Evolutionary conservation across 352 stramenopile genomes (phyloP), one percentile per base, ranked within the genome.

Genomic region (Pythium rhizo-oryzae): DNA sequence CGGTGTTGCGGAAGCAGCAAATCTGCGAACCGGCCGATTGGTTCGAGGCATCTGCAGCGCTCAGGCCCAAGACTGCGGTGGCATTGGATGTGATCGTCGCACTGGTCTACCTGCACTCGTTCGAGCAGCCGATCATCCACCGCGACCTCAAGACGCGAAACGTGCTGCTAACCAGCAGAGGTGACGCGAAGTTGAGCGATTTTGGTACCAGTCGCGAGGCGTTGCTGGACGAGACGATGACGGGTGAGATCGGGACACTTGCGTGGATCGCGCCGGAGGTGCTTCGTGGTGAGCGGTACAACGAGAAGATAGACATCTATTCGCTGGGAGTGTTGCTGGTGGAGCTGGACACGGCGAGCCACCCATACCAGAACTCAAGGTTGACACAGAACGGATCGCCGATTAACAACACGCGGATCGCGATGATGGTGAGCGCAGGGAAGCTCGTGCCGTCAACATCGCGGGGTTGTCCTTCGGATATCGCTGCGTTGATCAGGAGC

Each of bases 181-280:
- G 44, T 23, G 37, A 62, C 18, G 68, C 62, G 37, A 74, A 74
- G 44, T 41, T 74, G 2, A 74, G 68, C 30, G 68, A 74, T 35
- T 74, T 74, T 58, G 68, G 68, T 9, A 70, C 63, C 30, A 74
- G 68, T 46, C 62, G 68, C 28, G 59, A 64, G 30, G n/a, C 50
- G 19, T 19, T 52, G n/a, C 7, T 65, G 13, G 58, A 68, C 18
- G 59, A 66, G 44, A 72, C 67, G 12, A 78, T 78, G 71, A 78
- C 71, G 0, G 59, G 53, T 12, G 59, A 70, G n/a, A 60, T 78
- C 19, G 71, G 71, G 1, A 73, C 67, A 12, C 28, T 72, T 2
- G 61, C 59, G 23, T 78, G 68, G 67, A 75, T 72, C 15, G 71
- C 71, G 18, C 71, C 71, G 15, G 71, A 78, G 47, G 62, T 78